Base-by-base conservation (phyloP, 2,329 filamentous ascomycete genomes). In the Beauveria australis region DNA sequence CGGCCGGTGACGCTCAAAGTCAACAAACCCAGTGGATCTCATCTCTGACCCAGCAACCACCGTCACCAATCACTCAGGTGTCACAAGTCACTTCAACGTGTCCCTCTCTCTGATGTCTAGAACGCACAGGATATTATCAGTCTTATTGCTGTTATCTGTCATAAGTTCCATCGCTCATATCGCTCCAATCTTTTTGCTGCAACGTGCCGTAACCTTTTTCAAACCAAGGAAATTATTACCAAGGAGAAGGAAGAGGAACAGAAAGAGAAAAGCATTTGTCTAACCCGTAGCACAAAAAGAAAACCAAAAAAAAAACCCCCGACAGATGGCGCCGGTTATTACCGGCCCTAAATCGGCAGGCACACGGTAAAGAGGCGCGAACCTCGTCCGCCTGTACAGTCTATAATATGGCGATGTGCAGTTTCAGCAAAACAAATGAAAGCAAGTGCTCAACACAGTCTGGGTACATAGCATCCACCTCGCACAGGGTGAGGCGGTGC, bases 331-430 rank as follows among this genome's bases (percentile, higher is more conserved):
- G 63, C 67, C 66, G 67, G 63, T 67, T 66, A 64, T 66, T 71
- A 67, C 67, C 69, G 66, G 62, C 9, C 46, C 46, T 70, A 69
- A 66, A 70, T 66, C 68, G 66, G 67, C 66, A 66, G 65, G 56
- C 56, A 53, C 48, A 59, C 56, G 56, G 56, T 59, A 59, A 59
- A 44, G 65, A 70, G 70, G 70, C 64, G 71, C 67, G 71, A 74
- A 73, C 73, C 73, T 68, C 67, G 64, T 67, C 69, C 68, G 66
- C 70, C 72, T 71, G 65, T 72, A 69, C 69, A 73, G 61, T 70
- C 72, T 74, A 72, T 72, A 73, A 54, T 30, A 60, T 54, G 58
- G 58, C 58, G 51, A 41, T 53, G 49, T 60, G 51, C 51, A 48
- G 56, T 59, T 52, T 46, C 56, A 59, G 56, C 56, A 44, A 59